phyloP scores from a whole-genome alignment of 257 asterid genomes.

The Oldenlandia corymbosa region DNA sequence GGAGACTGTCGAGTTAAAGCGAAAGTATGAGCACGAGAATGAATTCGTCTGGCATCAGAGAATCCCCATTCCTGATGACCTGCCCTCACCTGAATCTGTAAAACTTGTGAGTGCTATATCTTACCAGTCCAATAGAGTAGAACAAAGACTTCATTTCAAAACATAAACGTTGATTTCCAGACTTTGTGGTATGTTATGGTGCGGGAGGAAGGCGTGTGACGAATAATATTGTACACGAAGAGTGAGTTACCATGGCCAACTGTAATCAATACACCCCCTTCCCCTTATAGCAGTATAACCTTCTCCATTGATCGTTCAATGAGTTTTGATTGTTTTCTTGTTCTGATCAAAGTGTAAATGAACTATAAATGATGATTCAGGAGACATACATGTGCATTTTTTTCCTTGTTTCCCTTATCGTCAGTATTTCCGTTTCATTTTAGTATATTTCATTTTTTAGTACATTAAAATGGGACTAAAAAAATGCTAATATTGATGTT shows the following conservation, averaged over 20 bases:
- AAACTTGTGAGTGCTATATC: slow-evolving; percentile 45
- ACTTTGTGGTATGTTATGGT: background rate
- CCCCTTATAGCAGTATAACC: background rate
- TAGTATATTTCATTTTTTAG: too few species aligned
- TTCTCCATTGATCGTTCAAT: background rate
- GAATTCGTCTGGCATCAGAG: slow-evolving; percentile 56
- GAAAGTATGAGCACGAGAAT: slow-evolving; percentile 56
- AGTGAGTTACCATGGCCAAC: background rate
- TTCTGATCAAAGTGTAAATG: background rate
- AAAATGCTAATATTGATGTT: too few species aligned
- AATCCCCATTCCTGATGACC: slow-evolving; percentile 23
- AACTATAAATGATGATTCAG: background rate
- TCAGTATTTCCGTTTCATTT: too few species aligned
- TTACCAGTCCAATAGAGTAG: slow-evolving; percentile 40
- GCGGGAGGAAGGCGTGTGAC: background rate
- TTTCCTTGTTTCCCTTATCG: too few species aligned
- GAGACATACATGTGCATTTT: too few species aligned
- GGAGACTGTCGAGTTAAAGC: slow-evolving; percentile 30
- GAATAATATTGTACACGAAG: background rate
- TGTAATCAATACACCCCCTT: background rate
- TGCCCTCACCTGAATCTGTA: slow-evolving; percentile 36
- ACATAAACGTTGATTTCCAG: slow-evolving; percentile 10
- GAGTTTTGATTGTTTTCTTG: background rate
- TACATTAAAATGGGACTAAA: too few species aligned
- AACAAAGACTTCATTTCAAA: slow-evolving; percentile 28